Base-by-base conservation (phyloP, 371 early-diverging fungal genomes). In the Funneliformis caledonium region DNA sequence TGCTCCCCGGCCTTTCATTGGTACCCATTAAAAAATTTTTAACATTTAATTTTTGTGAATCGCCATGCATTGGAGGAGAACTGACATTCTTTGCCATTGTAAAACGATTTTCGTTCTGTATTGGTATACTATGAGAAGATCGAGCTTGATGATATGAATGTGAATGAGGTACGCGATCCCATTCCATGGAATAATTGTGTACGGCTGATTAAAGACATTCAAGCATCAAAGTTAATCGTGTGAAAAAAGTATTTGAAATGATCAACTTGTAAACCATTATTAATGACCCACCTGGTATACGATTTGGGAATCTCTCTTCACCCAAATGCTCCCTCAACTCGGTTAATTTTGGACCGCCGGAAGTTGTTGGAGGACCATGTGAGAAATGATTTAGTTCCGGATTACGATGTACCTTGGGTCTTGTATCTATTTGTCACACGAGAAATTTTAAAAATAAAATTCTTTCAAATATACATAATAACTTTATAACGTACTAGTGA, bases 271-370 rank as follows among this genome's bases (percentile, higher is more conserved):
- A 19, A 56, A 56, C 56, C 14, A 56, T 16, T 7, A 14, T 56
- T 4, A 11, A 56, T 56, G 56, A 2, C 19, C 19, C 16, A 56
- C 19, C 16, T 19, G 73, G 42, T 33, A 59, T 9, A 56, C 31
- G 52, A 59, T 33, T 26, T n/a, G 42, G 42, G 43, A 62, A 62
- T n/a, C 22, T 31, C 2, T 76, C 76, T 61, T 76, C 61, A 42
- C n/a, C 33, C 6, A 61, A 43, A n/a, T 76, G 76, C 43, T 76
- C 76, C 11, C 12, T n/a, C 45, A 76, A 2, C 0, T 76, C 76
- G 26, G 2, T 9, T n/a, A 62, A 76, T 61, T 62, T 76, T 31
- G 16, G 64, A 64, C 45, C 62, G 16, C 6, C 8, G 0, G 31
- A 16, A 50, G 48, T 8, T 69, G 31, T 33, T 6, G n/a, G 68